Percentiles rank a stretch among this genome's conserved stretches.
Evolutionary conservation across 2,329 filamentous ascomycete species (phyloP).

Genomic region (Fusarium transvaalense): DNA sequence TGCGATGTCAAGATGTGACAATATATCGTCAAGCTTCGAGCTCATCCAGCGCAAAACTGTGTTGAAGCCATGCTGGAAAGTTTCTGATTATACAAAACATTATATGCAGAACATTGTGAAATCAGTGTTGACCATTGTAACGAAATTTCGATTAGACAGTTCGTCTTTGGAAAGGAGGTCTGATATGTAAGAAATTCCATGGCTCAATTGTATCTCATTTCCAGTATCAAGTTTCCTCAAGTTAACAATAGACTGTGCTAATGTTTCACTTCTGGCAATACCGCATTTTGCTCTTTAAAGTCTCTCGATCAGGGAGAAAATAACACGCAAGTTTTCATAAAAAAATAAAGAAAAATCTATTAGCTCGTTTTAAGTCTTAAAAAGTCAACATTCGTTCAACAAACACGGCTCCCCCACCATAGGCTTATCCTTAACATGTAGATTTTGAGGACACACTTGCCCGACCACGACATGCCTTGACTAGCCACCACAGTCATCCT

Average conservation of each 20-base stretch:
- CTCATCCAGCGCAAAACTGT: not conserved
- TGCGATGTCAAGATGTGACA: not conserved
- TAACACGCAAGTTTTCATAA: not conserved
- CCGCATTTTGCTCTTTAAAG: not conserved
- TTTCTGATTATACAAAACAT: not conserved
- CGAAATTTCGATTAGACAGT: not conserved
- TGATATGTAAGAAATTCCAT: not conserved
- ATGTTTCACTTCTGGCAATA: not conserved
- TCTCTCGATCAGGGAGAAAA: not conserved
- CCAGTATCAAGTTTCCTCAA: not conserved
- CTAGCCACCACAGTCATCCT: not conserved
- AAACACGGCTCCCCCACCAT: conserved; percentile 30
- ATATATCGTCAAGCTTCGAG: not conserved
- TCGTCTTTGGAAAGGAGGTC: not conserved
- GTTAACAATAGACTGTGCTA: not conserved
- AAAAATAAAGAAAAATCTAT: conserved; percentile 46
- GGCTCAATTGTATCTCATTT: not conserved
- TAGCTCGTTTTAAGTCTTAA: conserved; percentile 45
- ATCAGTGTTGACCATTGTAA: not conserved
- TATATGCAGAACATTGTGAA: not conserved
- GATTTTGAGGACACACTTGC: conserved; percentile 12
- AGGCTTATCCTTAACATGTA: conserved; percentile 14
- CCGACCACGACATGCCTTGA: conserved; percentile 20
- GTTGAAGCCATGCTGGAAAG: not conserved
- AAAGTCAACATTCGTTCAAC: conserved; percentile 27